Conservation (phyloP, 2,329 filamentous ascomycete genomes). For the Aspergillus amoenus region DNA sequence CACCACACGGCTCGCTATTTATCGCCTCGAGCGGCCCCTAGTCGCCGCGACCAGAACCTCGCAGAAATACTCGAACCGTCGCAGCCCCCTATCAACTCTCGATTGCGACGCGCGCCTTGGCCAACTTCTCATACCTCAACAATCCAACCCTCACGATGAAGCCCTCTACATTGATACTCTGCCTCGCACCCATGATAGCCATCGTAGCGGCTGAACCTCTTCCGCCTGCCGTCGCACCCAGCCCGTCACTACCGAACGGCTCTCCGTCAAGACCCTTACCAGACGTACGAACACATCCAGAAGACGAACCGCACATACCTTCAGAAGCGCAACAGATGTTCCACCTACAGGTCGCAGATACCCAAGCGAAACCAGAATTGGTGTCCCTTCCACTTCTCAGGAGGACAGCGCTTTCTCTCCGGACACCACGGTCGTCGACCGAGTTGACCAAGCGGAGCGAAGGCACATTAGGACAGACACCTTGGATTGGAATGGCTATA, state of each 20-base stretch:
- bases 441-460: constrained; percentile 35
- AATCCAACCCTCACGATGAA: constrained; percentile 17
- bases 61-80: not conserved
- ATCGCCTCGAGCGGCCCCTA: not conserved
- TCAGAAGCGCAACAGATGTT: constrained; percentile 13
- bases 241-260: constrained; percentile 18
- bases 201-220: constrained; percentile 25
- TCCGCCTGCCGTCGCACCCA: constrained; percentile 26
- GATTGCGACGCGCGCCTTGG: not conserved
- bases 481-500: constrained; percentile 44
- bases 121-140: not conserved
- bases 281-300: constrained; percentile 7
- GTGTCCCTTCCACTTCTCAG: constrained; percentile 21
- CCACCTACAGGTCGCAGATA: constrained; percentile 7
- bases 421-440: constrained; percentile 21
- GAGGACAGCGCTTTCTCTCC: constrained; percentile 31
- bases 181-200: constrained; percentile 23
- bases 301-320: constrained; percentile 7
- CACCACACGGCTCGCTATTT: not conserved
- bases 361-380: constrained; percentile 10
- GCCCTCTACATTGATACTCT: constrained; percentile 16
- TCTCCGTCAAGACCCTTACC: constrained; percentile 18
- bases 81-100: not conserved
- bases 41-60: not conserved
- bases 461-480: constrained; percentile 39